Conservation (phyloP, 495 filamentous ascomycete species). For the Hypoxylon fuscum region DNA sequence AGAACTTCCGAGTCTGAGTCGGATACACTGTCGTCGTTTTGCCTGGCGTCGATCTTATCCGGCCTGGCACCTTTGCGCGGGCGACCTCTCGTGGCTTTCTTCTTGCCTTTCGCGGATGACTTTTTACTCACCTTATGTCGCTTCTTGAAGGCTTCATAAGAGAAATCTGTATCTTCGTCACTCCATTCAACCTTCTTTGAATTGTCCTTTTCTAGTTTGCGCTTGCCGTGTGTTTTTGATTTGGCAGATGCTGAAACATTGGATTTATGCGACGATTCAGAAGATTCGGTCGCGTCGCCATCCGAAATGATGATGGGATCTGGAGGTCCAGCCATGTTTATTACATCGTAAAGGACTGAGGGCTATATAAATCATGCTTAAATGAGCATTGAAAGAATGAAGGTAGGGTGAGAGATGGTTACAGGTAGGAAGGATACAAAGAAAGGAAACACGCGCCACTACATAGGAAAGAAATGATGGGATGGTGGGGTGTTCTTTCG, state of each 20-base stretch:
- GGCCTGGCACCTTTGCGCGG: constrained; percentile 11
- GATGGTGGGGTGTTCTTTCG: not conserved
- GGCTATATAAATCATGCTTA: constrained; percentile 1
- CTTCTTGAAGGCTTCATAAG: constrained; percentile 34
- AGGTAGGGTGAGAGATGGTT: too few relatives aligned
- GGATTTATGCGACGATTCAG: constrained; percentile 18
- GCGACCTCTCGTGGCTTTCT: constrained; percentile 16
- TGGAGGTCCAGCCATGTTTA: constrained; percentile 28
- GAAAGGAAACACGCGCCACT: not conserved
- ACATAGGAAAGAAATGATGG: not conserved
- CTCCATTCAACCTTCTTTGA: constrained; percentile 33
- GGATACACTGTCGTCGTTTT: constrained; percentile 31
- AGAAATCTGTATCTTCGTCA: constrained; percentile 35
- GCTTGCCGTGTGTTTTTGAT: constrained; percentile 18
- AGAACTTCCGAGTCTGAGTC: constrained; percentile 22
- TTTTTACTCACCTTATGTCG: constrained; percentile 19
- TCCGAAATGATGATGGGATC: constrained; percentile 34
- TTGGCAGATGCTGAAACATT: constrained; percentile 4
- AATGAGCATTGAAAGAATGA: not conserved
- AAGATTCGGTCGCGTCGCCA: constrained; percentile 39
- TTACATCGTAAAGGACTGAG: not conserved
- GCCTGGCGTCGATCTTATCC: constrained; percentile 6
- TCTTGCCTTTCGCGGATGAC: constrained; percentile 29
- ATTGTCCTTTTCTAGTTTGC: constrained; percentile 25
- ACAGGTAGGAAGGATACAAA: too few relatives aligned